Percentiles rank a stretch among this genome's conserved stretches.
Evolutionary conservation across 805 yeast genomes (phyloP).

Genomic region (Candida ascalaphidarum): DNA sequence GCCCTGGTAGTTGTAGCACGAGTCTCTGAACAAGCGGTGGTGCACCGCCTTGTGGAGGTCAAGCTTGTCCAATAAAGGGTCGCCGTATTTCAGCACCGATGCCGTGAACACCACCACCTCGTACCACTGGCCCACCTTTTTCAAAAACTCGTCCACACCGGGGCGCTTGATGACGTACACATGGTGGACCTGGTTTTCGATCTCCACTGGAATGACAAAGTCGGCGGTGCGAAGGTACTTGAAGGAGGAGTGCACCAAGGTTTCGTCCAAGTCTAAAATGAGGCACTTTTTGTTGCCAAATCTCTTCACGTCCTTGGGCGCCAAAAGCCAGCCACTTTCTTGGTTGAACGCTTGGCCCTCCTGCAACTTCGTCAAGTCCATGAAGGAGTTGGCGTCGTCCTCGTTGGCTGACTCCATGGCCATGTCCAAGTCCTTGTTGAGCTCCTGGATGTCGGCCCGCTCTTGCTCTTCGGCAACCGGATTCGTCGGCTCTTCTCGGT

Average conservation of each 20-base stretch:
- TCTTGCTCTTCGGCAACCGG: not conserved
- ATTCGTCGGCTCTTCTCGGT: too few species aligned
- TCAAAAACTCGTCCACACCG: slow-evolving; percentile 91
- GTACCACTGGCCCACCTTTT: slow-evolving; percentile 71
- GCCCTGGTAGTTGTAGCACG: slow-evolving; percentile 90
- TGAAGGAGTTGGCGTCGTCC: slow-evolving; percentile 18
- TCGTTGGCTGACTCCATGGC: slow-evolving; percentile 1
- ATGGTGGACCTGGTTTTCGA: slow-evolving; percentile 84
- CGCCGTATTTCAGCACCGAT: slow-evolving; percentile 90
- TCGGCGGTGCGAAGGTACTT: slow-evolving; percentile 89
- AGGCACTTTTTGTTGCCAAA: slow-evolving; percentile 72
- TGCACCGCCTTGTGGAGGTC: slow-evolving; percentile 73
- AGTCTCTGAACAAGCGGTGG: slow-evolving; percentile 89
- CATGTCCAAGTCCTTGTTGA: not conserved
- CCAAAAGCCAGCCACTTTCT: slow-evolving; percentile 56
- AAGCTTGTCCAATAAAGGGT: slow-evolving; percentile 83
- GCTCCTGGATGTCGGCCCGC: not conserved
- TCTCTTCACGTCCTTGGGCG: slow-evolving; percentile 37
- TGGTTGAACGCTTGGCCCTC: slow-evolving; percentile 63
- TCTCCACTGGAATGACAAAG: slow-evolving; percentile 95
- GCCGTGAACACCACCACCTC: slow-evolving; percentile 98
- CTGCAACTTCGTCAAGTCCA: slow-evolving; percentile 59
- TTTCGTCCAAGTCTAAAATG: slow-evolving; percentile 89
- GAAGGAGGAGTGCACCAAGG: slow-evolving; percentile 92
- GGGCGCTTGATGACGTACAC: slow-evolving; percentile 97